phyloP scores from a whole-genome alignment of 1,139 yeast species.

The Geotrichum aggregatum region DNA sequence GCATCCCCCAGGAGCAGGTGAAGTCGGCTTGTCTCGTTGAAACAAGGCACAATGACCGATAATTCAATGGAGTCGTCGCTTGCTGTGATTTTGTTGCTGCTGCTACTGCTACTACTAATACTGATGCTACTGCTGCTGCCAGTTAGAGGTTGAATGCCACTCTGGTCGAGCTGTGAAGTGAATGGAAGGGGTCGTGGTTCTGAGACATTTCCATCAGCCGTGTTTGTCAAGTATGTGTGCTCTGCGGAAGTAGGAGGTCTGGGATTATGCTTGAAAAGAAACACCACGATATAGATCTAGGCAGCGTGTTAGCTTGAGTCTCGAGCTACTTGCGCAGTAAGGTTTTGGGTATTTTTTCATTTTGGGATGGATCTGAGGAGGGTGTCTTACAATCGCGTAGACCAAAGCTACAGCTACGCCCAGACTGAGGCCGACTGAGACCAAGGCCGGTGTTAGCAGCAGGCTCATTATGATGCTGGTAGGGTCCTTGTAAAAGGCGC shows the following conservation, averaged over 20 bases:
- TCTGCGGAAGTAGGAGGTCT: constrained; percentile 54
- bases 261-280: constrained; percentile 59
- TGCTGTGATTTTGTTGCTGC: not conserved
- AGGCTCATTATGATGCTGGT: not conserved
- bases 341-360: not conserved
- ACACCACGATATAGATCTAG: constrained; percentile 44
- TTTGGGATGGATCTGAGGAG: not conserved
- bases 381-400: constrained; percentile 12
- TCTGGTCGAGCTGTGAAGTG: constrained; percentile 29
- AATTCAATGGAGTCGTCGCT: constrained; percentile 41
- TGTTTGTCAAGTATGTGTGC: constrained; percentile 45
- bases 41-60: constrained; percentile 86
- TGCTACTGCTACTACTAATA: no score
- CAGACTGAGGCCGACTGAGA: constrained; percentile 1
- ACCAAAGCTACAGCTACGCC: not conserved
- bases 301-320: no score
- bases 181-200: constrained; percentile 25
- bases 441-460: not conserved
- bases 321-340: no score
- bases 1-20: constrained; percentile 76
- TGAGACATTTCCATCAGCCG: constrained; percentile 32
- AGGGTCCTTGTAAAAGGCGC: not conserved
- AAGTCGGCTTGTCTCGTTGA: constrained; percentile 74
- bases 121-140: not conserved
- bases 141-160: constrained; percentile 18